Percentiles rank a stretch among this genome's conserved stretches.
These are phyloP conservation scores for Penicillium freii DNA, from an alignment of 2,329 filamentous ascomycete species.

Conservation along the genomic window DNA sequence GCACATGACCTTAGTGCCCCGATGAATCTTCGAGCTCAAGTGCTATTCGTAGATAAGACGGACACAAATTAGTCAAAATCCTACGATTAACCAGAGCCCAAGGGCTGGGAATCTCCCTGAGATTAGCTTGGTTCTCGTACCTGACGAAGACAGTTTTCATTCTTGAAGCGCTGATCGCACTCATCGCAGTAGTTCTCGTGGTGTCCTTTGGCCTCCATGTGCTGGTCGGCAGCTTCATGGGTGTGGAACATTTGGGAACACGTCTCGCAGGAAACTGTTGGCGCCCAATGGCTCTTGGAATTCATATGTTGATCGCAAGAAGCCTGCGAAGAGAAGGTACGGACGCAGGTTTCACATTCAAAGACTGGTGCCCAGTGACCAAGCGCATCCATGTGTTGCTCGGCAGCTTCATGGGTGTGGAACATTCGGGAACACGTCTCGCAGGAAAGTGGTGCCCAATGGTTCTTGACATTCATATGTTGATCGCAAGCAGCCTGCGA, in stretches of 20 bases:
- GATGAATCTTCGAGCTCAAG: conserved; percentile 53
- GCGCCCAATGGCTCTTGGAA: neutral
- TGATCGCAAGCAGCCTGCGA: conserved; percentile 14
- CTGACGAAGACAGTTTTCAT: conserved; percentile 32
- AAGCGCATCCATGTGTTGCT: conserved; percentile 11
- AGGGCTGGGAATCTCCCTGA: neutral
- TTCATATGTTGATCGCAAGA: conserved; percentile 27
- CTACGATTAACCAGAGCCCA: neutral
- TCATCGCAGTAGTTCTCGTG: conserved; percentile 29
- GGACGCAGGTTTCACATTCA: conserved; percentile 24
- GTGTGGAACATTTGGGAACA: neutral
- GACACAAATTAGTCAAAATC: neutral
- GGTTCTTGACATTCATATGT: conserved; percentile 7
- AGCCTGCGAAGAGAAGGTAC: conserved; percentile 12
- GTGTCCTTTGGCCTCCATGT: conserved; percentile 24
- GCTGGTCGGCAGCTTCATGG: conserved; percentile 17
- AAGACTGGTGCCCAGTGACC: neutral
- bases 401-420: conserved; percentile 2
- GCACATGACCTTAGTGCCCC: conserved; percentile 47
- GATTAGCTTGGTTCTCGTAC: conserved; percentile 11
- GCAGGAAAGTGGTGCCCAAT: neutral
- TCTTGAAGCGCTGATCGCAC: conserved; percentile 33
- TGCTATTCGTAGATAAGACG: conserved; percentile 44
- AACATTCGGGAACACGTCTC: neutral
- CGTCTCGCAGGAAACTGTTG: neutral